phyloP scores from a whole-genome alignment of 345 rosid genomes.

The Eucalyptus urophylla region DNA sequence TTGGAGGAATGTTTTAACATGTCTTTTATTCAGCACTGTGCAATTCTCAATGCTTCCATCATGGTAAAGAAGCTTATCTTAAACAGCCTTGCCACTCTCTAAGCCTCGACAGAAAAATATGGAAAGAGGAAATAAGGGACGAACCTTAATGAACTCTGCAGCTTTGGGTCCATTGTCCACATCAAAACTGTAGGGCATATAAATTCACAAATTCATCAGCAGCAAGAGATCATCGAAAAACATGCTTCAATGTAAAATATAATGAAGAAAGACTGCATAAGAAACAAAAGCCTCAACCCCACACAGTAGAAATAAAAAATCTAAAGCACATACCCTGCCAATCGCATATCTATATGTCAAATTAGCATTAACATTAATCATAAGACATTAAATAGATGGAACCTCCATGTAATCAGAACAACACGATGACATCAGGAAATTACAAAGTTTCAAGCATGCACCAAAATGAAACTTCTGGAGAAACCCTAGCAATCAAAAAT shows the following conservation, averaged over 20 bases:
- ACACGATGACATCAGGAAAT: neutral
- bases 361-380: neutral
- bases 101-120: neutral
- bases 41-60: neutral
- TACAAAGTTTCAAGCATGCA: neutral
- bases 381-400: neutral
- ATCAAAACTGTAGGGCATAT: conserved; percentile 56
- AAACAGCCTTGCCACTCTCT: neutral
- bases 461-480: neutral
- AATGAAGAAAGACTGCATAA: neutral
- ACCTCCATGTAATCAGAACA: neutral
- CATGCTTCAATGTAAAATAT: neutral
- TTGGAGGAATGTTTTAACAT: neutral
- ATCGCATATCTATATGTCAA: neutral
- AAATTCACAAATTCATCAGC: neutral
- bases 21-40: neutral
- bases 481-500: neutral
- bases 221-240: neutral
- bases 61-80: neutral
- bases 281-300: neutral
- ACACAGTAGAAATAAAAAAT: neutral
- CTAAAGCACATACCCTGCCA: neutral
- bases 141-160: conserved; percentile 86
- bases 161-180: conserved; percentile 89
- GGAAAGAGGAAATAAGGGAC: conserved; percentile 1